Base-by-base conservation (phyloP, 2,329 filamentous ascomycete species). In the Tothia fuscella region DNA sequence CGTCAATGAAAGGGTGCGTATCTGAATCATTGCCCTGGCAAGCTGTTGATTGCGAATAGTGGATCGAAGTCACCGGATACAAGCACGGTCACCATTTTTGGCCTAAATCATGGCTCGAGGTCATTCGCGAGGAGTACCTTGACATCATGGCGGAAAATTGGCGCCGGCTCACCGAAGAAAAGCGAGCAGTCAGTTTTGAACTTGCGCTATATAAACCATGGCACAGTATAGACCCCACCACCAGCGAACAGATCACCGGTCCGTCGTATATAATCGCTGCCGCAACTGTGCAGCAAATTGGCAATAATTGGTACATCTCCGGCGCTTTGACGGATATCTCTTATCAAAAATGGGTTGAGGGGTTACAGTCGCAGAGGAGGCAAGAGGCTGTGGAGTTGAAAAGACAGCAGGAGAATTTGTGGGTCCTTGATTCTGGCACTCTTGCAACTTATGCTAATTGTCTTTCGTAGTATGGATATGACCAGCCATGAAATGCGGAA, bases 401-500 rank as follows among this genome's bases (percentile, higher is more conserved):
- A 40, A 48, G 57, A 20, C 56, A 61, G 24, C 60, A 61, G 37
- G 58, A 61, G 36, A 58, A 56, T 12, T 62, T 62, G 41, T 61
- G 61, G 40, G 58, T 61, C 28, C n/a, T n/a, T n/a, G n/a, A 56
- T 60, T 2, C 37, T 44, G 7, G 39, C 32, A 14, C 26, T 20
- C 9, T 12, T 13, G n/a, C 12, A 4, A 25, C 13, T 9, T 37
- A 9, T 5, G 34, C n/a, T 2, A 5, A 14, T 16, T 17, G 6
- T 2, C n/a, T n/a, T n/a, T n/a, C n/a, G n/a, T n/a, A n/a, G n/a
- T n/a, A n/a, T n/a, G 6, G 6, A 9, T 24, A 9, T 24, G 26
- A 42, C 40, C 5, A 38, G 30, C n/a, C 42, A 48, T 14, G 64
- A 68, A 46, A 67, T 68, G 63, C 53, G 65, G 2, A 67, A 67